A percentile compares a stretch with the other conserved stretches of the same genome.
Evolutionary conservation across 768 basidiomycete genomes (phyloP).

Genomic region (Aureoboletus auriporus): DNA sequence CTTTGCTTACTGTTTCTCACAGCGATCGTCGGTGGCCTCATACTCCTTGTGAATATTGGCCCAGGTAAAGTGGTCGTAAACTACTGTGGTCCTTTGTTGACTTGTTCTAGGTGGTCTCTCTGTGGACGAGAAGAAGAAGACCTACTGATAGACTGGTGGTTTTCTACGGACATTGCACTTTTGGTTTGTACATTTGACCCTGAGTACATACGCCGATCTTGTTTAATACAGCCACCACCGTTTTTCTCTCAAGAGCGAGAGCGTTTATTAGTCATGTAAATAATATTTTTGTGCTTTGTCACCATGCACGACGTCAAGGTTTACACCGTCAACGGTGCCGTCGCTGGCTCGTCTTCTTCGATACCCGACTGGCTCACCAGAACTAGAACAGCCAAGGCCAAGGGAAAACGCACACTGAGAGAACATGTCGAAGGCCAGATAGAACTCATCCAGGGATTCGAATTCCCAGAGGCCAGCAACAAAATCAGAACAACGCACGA

Average conservation of each 20-base stretch:
- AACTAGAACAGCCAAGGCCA: constrained; percentile 55
- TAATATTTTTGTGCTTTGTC: background rate
- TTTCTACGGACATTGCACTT: background rate
- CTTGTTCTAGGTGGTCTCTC: constrained; percentile 76
- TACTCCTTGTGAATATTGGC: constrained; percentile 97
- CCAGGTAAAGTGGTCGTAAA: constrained; percentile 53
- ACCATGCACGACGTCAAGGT: constrained; percentile 59
- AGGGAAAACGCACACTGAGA: constrained; percentile 54
- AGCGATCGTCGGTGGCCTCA: constrained; percentile 95
- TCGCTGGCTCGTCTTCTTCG: constrained; percentile 81
- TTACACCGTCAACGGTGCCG: constrained; percentile 94
- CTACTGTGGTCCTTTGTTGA: background rate
- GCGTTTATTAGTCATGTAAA: constrained; percentile 18
- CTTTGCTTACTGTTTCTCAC: constrained; percentile 8
- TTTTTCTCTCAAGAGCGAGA: background rate
- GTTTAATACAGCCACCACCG: constrained; percentile 2
- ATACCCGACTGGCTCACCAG: constrained; percentile 92
- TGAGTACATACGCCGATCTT: constrained; percentile 20
- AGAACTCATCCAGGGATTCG: constrained; percentile 93
- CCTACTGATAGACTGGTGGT: constrained; percentile 42
- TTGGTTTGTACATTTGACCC: constrained; percentile 5
- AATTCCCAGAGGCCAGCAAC: constrained; percentile 96
- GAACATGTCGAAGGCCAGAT: constrained; percentile 83
- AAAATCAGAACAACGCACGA: constrained; percentile 87
- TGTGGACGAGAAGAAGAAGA: constrained; percentile 99